Base-by-base conservation (phyloP, 106 monocot genomes). In the Chionographis japonica region DNA sequence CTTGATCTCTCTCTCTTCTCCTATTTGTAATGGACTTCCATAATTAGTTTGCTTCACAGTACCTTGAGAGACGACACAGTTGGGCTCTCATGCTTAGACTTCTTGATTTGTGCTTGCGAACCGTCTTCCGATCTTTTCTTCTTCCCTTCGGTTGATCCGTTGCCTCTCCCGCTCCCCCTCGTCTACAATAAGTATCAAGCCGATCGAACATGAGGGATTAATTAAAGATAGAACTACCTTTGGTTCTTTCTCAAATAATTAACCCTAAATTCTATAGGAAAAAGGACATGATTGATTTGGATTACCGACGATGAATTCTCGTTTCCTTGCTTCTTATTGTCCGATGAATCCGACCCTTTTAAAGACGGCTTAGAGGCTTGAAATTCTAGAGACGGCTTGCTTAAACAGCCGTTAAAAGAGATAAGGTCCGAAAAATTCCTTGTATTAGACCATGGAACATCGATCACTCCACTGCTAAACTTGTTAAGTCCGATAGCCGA, bases 111-210 rank as follows among this genome's bases (percentile, higher is more conserved):
- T 8, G 81, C 59, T 12, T 81, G 73, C 11, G 84, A 79, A 54
- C 68, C 77, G 17, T 84, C 67, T 39, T 81, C 81, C 15, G 62
- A 37, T 57, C 84, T 84, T 70, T 84, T 89, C 76, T 89, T 89
- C 53, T 84, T 88, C n/a, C 78, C 81, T 49, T 81, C 79, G 53
- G 54, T 76, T 37, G 51, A 72, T 54, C 78, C 78, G 16, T 51
- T 61, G 12, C 61, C 62, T 73, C 73, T 84, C 66, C 68, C 74
- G 65, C 73, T 61, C 56, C 75, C 81, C 16, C 56, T 80, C 73
- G 72, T 75, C 84, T 88, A 65, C 70, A 74, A 16, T 27, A 27
- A 0, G 1, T 27, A 27, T 27, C 27, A 27, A 27, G 27, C n/a
- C n/a, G n/a, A n/a, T n/a, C n/a, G n/a, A n/a, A n/a, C n/a, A n/a